These are phyloP conservation scores for Hibiscus syriacus DNA, from an alignment of 345 rosid species.

Conservation along the genomic window DNA sequence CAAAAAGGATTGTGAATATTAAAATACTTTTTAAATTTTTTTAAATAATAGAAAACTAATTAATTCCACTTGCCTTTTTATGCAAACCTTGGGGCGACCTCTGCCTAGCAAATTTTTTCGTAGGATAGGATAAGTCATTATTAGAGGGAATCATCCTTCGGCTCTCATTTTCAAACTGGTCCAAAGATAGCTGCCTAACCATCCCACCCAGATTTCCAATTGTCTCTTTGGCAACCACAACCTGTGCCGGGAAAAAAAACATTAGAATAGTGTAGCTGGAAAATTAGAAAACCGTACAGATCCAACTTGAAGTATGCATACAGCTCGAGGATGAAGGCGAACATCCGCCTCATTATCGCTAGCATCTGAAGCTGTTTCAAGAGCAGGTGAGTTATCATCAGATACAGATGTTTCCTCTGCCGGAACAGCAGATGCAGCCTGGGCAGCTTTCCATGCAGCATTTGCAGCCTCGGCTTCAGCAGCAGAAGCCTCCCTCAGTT, in stretches of 20 bases:
- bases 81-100: conserved; percentile 92
- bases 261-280: conserved; percentile 11
- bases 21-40: too few species aligned
- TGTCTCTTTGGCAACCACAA: conserved; percentile 98
- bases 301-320: conserved; percentile 31
- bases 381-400: conserved; percentile 64
- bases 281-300: not conserved
- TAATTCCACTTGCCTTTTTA: conserved; percentile 58
- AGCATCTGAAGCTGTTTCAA: conserved; percentile 57
- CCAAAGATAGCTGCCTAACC: conserved; percentile 95
- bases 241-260: too few species aligned
- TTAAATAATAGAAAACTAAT: too few species aligned
- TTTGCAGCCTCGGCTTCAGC: too few species aligned
- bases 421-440: conserved; percentile 50
- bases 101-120: too few species aligned
- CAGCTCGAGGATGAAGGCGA: conserved; percentile 97
- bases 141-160: too few species aligned
- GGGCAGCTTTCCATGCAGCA: too few species aligned
- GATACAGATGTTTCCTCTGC: conserved; percentile 69
- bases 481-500: too few species aligned
- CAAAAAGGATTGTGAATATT: too few species aligned
- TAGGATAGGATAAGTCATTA: too few species aligned
- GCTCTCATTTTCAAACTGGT: conserved; percentile 98
- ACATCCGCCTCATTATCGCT: conserved; percentile 82
- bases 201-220: too few species aligned